phyloP scores from a whole-genome alignment of 2,329 filamentous ascomycete genomes.

The Colletotrichum sansevieriae region DNA sequence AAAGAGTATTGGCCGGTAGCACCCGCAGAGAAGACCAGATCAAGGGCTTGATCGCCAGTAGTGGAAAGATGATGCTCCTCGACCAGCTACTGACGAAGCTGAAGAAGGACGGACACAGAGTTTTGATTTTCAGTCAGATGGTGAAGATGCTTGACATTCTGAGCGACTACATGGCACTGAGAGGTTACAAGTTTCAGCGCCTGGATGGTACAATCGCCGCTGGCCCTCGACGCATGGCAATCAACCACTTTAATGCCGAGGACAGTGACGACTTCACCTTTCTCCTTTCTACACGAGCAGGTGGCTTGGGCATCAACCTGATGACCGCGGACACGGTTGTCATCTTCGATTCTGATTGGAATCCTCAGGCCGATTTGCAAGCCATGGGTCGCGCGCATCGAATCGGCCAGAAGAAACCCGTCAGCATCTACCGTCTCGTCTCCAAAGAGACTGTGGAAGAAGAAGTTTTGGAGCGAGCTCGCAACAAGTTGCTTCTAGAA shows the following conservation, averaged over 20 bases:
- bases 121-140: constrained; percentile 99
- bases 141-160: constrained; percentile 98
- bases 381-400: constrained; percentile 98
- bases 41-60: constrained; percentile 93
- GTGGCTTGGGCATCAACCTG: constrained; percentile 97
- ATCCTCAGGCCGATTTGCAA: constrained; percentile 96
- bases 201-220: constrained; percentile 96
- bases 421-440: constrained; percentile 95
- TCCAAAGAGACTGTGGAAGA: constrained; percentile 99
- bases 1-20: constrained; percentile 85
- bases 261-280: constrained; percentile 97
- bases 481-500: constrained; percentile 97
- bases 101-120: constrained; percentile 92
- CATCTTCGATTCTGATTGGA: constrained; percentile 99
- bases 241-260: constrained; percentile 98
- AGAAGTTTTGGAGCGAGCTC: constrained; percentile 93
- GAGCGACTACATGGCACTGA: constrained; percentile 90
- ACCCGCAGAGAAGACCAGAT: constrained; percentile 89
- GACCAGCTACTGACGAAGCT: constrained; percentile 95
- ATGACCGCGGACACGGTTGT: constrained; percentile 99
- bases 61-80: constrained; percentile 99
- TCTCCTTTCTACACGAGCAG: constrained; percentile 92
- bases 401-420: constrained; percentile 95
- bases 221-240: constrained; percentile 88
- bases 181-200: constrained; percentile 95